Evolutionary conservation across 805 yeast genomes (phyloP).

Genomic region (Myxozyma geophila): DNA sequence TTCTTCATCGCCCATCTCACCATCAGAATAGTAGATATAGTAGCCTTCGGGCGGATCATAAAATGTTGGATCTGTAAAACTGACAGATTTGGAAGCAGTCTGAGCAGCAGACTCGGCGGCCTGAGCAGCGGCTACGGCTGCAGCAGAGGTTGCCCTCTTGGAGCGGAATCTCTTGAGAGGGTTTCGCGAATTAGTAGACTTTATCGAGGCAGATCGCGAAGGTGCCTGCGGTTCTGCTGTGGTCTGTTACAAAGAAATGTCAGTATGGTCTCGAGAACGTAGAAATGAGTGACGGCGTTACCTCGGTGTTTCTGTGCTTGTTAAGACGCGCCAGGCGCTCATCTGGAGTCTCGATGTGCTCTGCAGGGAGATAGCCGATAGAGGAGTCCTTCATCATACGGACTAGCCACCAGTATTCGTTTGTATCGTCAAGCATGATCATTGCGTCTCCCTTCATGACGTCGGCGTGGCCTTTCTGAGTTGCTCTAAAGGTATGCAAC

Average conservation of each 20-base stretch:
- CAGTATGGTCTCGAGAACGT: neutral
- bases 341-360: conserved; percentile 85
- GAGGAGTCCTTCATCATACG: conserved; percentile 60
- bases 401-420: conserved; percentile 97
- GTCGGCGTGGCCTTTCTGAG: conserved; percentile 90
- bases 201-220: conserved; percentile 1
- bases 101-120: neutral
- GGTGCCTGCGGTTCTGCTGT: neutral
- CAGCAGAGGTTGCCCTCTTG: neutral
- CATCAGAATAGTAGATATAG: conserved; percentile 25
- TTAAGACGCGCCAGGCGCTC: conserved; percentile 91
- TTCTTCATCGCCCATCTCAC: conserved; percentile 33
- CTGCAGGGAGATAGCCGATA: conserved; percentile 97
- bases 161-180: conserved; percentile 26
- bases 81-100: conserved; percentile 15
- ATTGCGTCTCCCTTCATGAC: conserved; percentile 82
- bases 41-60: conserved; percentile 36
- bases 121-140: conserved; percentile 4
- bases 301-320: conserved; percentile 86
- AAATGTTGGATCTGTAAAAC: conserved; percentile 26
- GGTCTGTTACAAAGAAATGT: neutral
- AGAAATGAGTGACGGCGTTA: conserved; percentile 5
- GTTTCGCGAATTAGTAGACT: conserved; percentile 9
- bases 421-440: conserved; percentile 79
- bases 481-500: conserved; percentile 83